Percentiles rank a stretch among this genome's conserved stretches.
phyloP scores from a whole-genome alignment of 2,329 filamentous ascomycete genomes.

The Neopestalotiopsis sp. region DNA sequence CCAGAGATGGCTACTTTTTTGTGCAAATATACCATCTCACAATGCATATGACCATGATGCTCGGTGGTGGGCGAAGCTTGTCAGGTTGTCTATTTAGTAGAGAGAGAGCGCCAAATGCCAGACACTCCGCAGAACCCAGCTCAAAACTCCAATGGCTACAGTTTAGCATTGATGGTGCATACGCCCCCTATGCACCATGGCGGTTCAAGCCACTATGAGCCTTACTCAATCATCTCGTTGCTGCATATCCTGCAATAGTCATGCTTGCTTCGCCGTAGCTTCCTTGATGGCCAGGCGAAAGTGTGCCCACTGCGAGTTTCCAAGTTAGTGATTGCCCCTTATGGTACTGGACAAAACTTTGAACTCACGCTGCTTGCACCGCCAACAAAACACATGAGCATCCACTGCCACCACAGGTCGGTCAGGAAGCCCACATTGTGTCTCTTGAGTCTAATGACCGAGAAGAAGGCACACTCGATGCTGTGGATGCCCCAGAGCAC shows the following conservation, averaged over 20 bases:
- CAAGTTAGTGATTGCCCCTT: not conserved
- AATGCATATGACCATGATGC: no score
- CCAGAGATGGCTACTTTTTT: no score
- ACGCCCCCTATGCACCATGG: no score
- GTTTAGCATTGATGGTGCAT: no score
- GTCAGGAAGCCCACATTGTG: constrained; percentile 13
- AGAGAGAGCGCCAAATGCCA: no score
- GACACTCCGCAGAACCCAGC: no score
- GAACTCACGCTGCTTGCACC: not conserved
- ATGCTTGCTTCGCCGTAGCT: not conserved
- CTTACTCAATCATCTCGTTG: no score
- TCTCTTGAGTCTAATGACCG: constrained; percentile 1
- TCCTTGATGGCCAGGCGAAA: not conserved
- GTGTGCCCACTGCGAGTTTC: not conserved
- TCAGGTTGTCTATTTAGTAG: no score
- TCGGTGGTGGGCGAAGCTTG: no score
- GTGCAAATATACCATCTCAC: no score
- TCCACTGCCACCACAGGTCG: constrained; percentile 17
- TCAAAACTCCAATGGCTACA: no score
- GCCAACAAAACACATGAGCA: constrained; percentile 12
- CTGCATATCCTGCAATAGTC: not conserved
- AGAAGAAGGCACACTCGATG: constrained; percentile 7
- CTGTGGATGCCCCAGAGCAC: constrained; percentile 15
- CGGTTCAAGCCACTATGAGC: no score
- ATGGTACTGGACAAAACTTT: not conserved